Evolutionary conservation across 768 basidiomycete genomes (phyloP).

Genomic region (Serpula lacrymans): DNA sequence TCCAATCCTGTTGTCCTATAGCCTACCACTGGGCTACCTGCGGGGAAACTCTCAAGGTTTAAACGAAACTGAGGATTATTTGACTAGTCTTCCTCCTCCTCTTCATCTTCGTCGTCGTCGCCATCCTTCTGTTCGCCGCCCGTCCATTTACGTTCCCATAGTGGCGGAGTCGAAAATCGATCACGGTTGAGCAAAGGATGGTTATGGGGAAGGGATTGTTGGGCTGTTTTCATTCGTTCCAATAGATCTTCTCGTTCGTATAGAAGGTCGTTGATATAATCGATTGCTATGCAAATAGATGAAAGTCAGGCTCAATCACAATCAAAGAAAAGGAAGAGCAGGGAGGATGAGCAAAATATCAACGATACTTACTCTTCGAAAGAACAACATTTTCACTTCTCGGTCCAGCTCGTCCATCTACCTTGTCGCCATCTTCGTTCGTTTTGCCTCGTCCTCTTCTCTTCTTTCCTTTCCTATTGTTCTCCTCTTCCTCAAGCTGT

Average conservation of each 20-base stretch:
- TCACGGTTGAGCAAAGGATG: slow-evolving; percentile 50
- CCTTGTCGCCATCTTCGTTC: slow-evolving; percentile 55
- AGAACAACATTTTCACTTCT: slow-evolving; percentile 89
- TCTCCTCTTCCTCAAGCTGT: slow-evolving; percentile 63
- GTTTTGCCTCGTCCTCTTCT: slow-evolving; percentile 36
- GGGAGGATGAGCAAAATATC: background rate
- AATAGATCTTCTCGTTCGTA: slow-evolving; percentile 55
- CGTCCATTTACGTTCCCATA: slow-evolving; percentile 86
- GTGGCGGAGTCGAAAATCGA: slow-evolving; percentile 32
- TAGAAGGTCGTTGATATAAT: slow-evolving; percentile 70
- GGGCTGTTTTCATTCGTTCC: slow-evolving; percentile 58
- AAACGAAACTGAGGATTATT: too few species aligned
- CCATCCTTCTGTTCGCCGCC: slow-evolving; percentile 59
- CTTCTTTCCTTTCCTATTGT: slow-evolving; percentile 28
- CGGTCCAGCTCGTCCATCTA: slow-evolving; percentile 85
- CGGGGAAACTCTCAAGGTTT: too few species aligned
- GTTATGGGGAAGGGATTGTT: slow-evolving; percentile 49
- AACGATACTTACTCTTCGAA: slow-evolving; percentile 69
- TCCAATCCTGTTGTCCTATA: too few species aligned
- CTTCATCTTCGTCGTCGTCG: slow-evolving; percentile 43
- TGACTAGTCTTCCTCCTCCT: slow-evolving; percentile 38
- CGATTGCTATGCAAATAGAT: slow-evolving; percentile 60
- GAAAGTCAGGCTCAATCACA: slow-evolving; percentile 3
- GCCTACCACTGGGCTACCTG: too few species aligned
- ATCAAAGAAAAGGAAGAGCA: background rate